Conservation (phyloP, 2,329 filamentous ascomycete species). For the Alternaria panax region DNA sequence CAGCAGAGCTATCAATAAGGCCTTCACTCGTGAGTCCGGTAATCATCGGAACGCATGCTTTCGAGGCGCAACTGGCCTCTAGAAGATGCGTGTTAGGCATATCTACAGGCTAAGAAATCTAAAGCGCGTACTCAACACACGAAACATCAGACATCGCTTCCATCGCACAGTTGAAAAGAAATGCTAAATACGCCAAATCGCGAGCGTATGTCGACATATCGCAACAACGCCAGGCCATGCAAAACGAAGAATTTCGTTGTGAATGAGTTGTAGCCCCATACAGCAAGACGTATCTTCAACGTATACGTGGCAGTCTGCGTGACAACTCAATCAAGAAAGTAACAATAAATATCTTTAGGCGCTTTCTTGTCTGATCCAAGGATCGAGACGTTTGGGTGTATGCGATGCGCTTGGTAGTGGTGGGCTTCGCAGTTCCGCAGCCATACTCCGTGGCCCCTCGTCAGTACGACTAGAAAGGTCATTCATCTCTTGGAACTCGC, state of each 20-base stretch:
- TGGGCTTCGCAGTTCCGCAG: constrained; percentile 32
- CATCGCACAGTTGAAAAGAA: background rate
- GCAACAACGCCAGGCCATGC: constrained; percentile 19
- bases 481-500: constrained; percentile 45
- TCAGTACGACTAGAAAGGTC: constrained; percentile 31
- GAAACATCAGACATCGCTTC: background rate
- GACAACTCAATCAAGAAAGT: too few relatives aligned
- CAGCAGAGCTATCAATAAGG: background rate
- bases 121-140: constrained; percentile 2
- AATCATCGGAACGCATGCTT: background rate
- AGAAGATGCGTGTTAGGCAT: background rate
- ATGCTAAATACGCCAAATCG: background rate
- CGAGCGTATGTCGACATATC: background rate
- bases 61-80: background rate
- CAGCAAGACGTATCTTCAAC: too few relatives aligned
- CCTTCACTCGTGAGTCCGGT: background rate
- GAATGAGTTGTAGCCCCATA: too few relatives aligned
- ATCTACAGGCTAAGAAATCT: background rate
- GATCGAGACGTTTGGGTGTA: constrained; percentile 17
- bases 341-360: too few relatives aligned
- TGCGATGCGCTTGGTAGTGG: constrained; percentile 21
- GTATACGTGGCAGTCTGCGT: too few relatives aligned
- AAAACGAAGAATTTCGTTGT: too few relatives aligned
- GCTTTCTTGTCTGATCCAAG: constrained; percentile 20
- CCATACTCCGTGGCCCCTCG: constrained; percentile 21